Evolutionary conservation across 2,329 filamentous ascomycete species (phyloP), one percentile per base, ranked within the genome.

Genomic region (Penicillium sclerotiorum): DNA sequence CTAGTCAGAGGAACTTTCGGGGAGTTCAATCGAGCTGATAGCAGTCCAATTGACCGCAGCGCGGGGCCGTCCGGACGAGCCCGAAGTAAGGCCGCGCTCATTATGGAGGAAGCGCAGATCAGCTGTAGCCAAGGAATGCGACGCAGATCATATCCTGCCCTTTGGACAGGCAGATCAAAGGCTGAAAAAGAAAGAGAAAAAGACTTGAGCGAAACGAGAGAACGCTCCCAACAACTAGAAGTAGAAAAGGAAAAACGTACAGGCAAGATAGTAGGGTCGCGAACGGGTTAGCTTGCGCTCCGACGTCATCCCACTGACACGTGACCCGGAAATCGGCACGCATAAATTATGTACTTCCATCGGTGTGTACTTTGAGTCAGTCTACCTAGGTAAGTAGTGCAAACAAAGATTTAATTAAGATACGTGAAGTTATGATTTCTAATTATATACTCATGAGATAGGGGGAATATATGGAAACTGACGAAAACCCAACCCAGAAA

Each of bases 61-160:
- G 59, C 59, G 44, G 57, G 52, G 45, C 58, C 49, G 51, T 59
- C 61, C 60, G 61, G 53, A 53, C 63, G 63, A 58, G 56, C 57
- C 60, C 62, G 62, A 52, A 63, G 59, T 49, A 70, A 59, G 53
- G 58, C 59, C 53, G 64, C 63, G 58, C 63, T 67, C 64, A 71
- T 68, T 47, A 55, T 57, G 50, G 20, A 45, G 53, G 28, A 54
- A 59, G 43, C 25, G 39, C 18, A 43, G 39, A 49, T 49, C 39
- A 49, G 22, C 32, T 27, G 39, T 37, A 36, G 46, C 46, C 32
- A 35, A 43, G 39, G 23, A 30, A 21, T 18, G 17, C 23, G 17
- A 38, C n/a, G 23, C 40, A 32, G 12, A 21, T 43, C 30, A 48
- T 41, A 35, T 12, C 38, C 38, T 27, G 28, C 20, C 12, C 13